These are phyloP conservation scores for Insectozyma bohioensis DNA, from an alignment of 1,139 yeast genomes.

Conservation along the genomic window DNA sequence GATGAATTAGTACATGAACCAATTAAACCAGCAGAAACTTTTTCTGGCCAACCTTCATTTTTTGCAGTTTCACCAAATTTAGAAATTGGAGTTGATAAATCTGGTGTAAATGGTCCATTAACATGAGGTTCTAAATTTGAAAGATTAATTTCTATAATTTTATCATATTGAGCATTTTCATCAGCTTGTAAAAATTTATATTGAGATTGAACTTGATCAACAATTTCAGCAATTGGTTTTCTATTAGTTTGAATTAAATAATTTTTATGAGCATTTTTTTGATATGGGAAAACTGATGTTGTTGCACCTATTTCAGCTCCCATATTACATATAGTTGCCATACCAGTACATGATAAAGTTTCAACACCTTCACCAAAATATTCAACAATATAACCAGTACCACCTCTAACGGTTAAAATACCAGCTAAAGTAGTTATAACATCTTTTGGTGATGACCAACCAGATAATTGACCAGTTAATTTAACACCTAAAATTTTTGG, in stretches of 20 bases:
- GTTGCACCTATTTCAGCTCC: slow-evolving; percentile 99
- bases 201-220: slow-evolving; percentile 61
- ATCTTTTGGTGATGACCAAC: slow-evolving; percentile 97
- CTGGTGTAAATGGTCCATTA: slow-evolving; percentile 96
- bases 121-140: slow-evolving; percentile 80
- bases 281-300: slow-evolving; percentile 94
- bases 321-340: slow-evolving; percentile 99
- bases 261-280: slow-evolving; percentile 70
- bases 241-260: slow-evolving; percentile 82
- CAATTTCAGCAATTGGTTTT: slow-evolving; percentile 77
- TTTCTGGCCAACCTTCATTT: slow-evolving; percentile 76
- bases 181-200: slow-evolving; percentile 74
- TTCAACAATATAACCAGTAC: slow-evolving; percentile 94
- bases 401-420: slow-evolving; percentile 89
- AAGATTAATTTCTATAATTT: slow-evolving; percentile 77
- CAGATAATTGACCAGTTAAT: slow-evolving; percentile 79
- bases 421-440: slow-evolving; percentile 92
- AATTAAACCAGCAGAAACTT: slow-evolving; percentile 85
- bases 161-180: slow-evolving; percentile 78
- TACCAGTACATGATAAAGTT: slow-evolving; percentile 89
- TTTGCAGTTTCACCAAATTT: slow-evolving; percentile 62
- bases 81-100: slow-evolving; percentile 83
- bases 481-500: slow-evolving; percentile 92
- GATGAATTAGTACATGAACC: slow-evolving; percentile 98
- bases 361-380: slow-evolving; percentile 94